phyloP scores from a whole-genome alignment of 2,329 filamentous ascomycete genomes.

The Colletotrichum musae region DNA sequence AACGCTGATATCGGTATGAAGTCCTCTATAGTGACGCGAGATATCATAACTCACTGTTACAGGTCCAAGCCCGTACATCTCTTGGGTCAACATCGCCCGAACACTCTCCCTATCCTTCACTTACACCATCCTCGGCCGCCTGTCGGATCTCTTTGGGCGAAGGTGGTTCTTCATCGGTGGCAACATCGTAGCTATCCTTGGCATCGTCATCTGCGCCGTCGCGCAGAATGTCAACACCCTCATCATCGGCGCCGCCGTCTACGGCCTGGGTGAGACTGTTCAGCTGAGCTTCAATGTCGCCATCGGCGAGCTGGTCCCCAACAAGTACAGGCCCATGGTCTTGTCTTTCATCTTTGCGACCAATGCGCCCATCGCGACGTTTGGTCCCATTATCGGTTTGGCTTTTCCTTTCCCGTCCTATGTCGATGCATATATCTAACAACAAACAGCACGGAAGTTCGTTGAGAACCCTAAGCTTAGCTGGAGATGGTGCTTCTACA shows the following conservation, averaged over 20 bases:
- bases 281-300: slow-evolving; percentile 56
- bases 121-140: slow-evolving; percentile 51
- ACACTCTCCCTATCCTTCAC: slow-evolving; percentile 51
- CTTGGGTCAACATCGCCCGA: slow-evolving; percentile 50
- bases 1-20: slow-evolving; percentile 52
- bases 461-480: slow-evolving; percentile 52
- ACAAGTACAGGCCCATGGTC: slow-evolving; percentile 56
- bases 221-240: slow-evolving; percentile 53
- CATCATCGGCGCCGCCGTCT: slow-evolving; percentile 53
- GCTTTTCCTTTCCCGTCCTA: slow-evolving; percentile 8
- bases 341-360: slow-evolving; percentile 52
- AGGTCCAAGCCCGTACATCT: slow-evolving; percentile 41
- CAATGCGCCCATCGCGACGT: slow-evolving; percentile 51
- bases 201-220: slow-evolving; percentile 53
- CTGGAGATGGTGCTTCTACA: slow-evolving; percentile 59
- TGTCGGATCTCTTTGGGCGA: slow-evolving; percentile 57
- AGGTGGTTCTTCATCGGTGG: slow-evolving; percentile 58
- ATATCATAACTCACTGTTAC: background rate
- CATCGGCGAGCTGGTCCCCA: slow-evolving; percentile 58
- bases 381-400: slow-evolving; percentile 53
- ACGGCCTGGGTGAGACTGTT: slow-evolving; percentile 53
- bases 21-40: background rate
- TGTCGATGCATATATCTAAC: background rate
- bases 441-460: slow-evolving; percentile 49
- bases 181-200: slow-evolving; percentile 52